These are phyloP conservation scores for Abortiporus biennis DNA, from an alignment of 1,284 basidiomycete genomes.

Conservation along the genomic window DNA sequence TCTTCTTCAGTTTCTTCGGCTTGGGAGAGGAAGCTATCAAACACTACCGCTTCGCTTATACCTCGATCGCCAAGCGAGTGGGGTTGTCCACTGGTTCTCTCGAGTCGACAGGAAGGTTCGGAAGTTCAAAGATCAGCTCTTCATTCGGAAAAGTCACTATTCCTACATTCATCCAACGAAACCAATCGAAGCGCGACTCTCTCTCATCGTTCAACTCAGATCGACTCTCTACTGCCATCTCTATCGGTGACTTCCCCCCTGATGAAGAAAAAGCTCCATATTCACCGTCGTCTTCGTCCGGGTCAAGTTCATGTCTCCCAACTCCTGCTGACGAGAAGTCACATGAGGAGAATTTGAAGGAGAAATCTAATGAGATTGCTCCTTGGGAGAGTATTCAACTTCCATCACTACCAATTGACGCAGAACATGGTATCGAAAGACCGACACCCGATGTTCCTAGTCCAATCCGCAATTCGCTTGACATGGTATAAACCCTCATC, in stretches of 20 bases:
- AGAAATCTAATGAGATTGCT: not conserved
- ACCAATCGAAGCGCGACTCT: conserved; percentile 18
- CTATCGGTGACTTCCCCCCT: conserved; percentile 10
- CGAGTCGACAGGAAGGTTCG: conserved; percentile 20
- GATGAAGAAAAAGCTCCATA: conserved; percentile 13
- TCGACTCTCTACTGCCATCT: conserved; percentile 12
- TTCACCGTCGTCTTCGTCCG: conserved; percentile 8
- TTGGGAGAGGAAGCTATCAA: conserved; percentile 59
- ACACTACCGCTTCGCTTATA: conserved; percentile 42
- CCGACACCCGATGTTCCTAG: conserved; percentile 2
- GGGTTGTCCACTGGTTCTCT: conserved; percentile 23
- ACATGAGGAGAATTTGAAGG: not conserved
- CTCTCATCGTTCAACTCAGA: conserved; percentile 17
- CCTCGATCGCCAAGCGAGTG: conserved; percentile 34
- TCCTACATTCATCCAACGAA: conserved; percentile 26
- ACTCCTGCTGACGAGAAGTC: conserved; percentile 9
- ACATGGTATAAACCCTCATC: conserved; percentile 17
- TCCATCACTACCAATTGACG: not conserved
- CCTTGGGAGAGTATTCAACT: not conserved
- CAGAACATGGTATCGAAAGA: not conserved
- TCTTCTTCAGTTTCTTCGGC: conserved; percentile 67
- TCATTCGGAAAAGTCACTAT: conserved; percentile 22
- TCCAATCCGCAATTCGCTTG: conserved; percentile 16
- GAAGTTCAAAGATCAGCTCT: conserved; percentile 18
- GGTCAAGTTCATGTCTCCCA: conserved; percentile 10